Evolutionary conservation across 192 early-diverging fungal species (phyloP), one percentile per base, ranked within the genome.

Genomic region (Linnemannia hyalina): DNA sequence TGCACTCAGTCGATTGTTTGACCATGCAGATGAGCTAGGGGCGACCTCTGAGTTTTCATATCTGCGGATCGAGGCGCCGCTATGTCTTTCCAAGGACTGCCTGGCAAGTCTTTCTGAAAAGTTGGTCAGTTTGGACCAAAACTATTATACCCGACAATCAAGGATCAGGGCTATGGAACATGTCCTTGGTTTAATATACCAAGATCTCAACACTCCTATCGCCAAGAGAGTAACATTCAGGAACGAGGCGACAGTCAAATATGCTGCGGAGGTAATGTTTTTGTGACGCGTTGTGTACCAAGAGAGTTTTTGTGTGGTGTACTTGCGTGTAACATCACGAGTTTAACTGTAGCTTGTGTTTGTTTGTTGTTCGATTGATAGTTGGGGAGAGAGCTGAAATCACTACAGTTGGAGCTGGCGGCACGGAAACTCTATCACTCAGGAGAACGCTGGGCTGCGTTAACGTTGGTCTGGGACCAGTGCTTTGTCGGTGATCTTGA

Each of bases 401-500:
- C 79, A 13, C 41, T 86, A 18, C 79, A 86, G 32, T 23, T 78
- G 26, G 84, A 86, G 68, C 69, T 86, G 47, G 35, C n/a, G 15
- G 84, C 84, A 16, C 78, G 84, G 20, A 81, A 86, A 65, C 41
- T 69, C 11, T 86, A 86, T 52, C 63, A 60, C 29, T 74, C 78
- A 10, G 84, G 79, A 70, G 75, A 90, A 73, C 70, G 78, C 36
- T 85, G 81, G 79, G 41, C 74, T 6, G 57, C 71, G 1, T 70
- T 92, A 40, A 52, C 68, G 7, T 63, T 65, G 13, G 69, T 92
- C 10, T 92, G 91, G 91, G 89, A 92, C 65, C 63, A 73, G 13
- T 90, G 89, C 46, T 55, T 92, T 35, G 75, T 92, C n/a, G 69
- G 75, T 32, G 75, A 88, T 32, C 57, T 75, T 42, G 91, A 92